These are phyloP conservation scores for Tardiomyces blankii DNA, from an alignment of 1,139 yeast species.

Conservation along the genomic window DNA sequence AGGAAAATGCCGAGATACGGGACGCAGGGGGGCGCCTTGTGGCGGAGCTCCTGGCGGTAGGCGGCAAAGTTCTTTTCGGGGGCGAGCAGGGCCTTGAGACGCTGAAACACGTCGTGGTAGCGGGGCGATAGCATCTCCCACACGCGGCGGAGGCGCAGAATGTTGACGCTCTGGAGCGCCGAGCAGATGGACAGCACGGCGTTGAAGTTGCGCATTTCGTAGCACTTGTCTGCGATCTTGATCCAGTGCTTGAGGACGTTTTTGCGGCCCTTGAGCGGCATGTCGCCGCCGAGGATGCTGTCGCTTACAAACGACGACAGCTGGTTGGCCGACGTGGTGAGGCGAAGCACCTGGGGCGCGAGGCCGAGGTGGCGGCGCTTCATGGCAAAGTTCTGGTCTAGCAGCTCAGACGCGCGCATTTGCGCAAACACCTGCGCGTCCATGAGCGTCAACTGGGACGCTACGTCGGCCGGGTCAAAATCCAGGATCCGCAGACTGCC, in stretches of 20 bases:
- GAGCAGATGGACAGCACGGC: conserved; percentile 83
- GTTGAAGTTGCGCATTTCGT: conserved; percentile 72
- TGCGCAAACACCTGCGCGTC: conserved; percentile 63
- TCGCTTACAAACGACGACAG: conserved; percentile 77
- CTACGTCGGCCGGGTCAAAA: conserved; percentile 69
- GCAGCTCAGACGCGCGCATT: conserved; percentile 59
- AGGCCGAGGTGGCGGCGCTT: conserved; percentile 46
- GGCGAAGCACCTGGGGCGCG: conserved; percentile 64
- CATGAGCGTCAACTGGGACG: conserved; percentile 73
- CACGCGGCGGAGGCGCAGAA: conserved; percentile 52
- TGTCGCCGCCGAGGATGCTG: conserved; percentile 35
- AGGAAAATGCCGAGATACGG: conserved; percentile 79
- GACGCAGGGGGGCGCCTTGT: conserved; percentile 58
- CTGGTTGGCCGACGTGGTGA: conserved; percentile 66
- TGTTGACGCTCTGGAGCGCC: conserved; percentile 69
- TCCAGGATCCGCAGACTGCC: conserved; percentile 36
- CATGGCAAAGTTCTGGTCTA: conserved; percentile 61
- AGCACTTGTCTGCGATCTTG: conserved; percentile 71
- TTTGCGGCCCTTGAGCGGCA: conserved; percentile 40
- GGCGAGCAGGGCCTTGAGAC: conserved; percentile 59
- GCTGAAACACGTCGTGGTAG: conserved; percentile 53
- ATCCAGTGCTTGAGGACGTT: conserved; percentile 71
- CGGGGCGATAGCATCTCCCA: conserved; percentile 62
- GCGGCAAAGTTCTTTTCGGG: conserved; percentile 76
- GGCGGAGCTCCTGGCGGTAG: conserved; percentile 57